These are phyloP conservation scores for Cystobasidiaceae sp. DNA, from an alignment of 1,284 basidiomycete genomes.

Conservation along the genomic window DNA sequence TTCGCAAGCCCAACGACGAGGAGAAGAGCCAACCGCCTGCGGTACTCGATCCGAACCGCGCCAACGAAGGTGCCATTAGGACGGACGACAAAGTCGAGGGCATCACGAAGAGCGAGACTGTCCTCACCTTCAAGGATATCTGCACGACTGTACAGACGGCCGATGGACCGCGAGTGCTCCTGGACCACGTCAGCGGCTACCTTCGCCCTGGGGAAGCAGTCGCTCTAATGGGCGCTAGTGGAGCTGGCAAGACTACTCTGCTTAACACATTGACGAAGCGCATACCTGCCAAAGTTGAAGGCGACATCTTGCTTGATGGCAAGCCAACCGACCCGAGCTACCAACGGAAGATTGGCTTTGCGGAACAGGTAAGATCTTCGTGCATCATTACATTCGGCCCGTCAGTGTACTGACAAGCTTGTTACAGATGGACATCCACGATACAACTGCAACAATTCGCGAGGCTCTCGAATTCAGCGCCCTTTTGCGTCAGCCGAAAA, in stretches of 20 bases:
- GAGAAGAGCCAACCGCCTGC: constrained; percentile 1
- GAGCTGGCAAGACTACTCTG: constrained; percentile 47
- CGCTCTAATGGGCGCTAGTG: constrained; percentile 30
- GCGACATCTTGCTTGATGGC: constrained; percentile 73
- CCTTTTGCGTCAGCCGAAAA: constrained; percentile 66
- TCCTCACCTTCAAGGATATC: constrained; percentile 23
- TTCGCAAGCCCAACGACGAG: neutral
- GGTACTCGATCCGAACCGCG: neutral
- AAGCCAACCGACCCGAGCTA: constrained; percentile 65
- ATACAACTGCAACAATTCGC: constrained; percentile 57
- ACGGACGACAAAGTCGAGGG: constrained; percentile 8
- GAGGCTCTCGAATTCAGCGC: constrained; percentile 81
- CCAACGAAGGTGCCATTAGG: neutral
- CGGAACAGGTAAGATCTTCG: no score
- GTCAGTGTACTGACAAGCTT: no score
- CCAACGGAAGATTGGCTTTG: constrained; percentile 67
- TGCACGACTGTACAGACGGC: constrained; percentile 14
- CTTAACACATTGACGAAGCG: constrained; percentile 60
- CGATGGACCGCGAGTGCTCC: constrained; percentile 10
- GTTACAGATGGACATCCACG: constrained; percentile 67
- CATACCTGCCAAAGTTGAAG: constrained; percentile 67
- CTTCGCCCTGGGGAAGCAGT: constrained; percentile 18
- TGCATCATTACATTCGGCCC: no score
- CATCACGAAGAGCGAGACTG: neutral
- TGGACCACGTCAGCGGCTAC: constrained; percentile 23